These are phyloP conservation scores for Ambrosiella cleistominuta DNA, from an alignment of 2,329 filamentous ascomycete species.

Conservation along the genomic window DNA sequence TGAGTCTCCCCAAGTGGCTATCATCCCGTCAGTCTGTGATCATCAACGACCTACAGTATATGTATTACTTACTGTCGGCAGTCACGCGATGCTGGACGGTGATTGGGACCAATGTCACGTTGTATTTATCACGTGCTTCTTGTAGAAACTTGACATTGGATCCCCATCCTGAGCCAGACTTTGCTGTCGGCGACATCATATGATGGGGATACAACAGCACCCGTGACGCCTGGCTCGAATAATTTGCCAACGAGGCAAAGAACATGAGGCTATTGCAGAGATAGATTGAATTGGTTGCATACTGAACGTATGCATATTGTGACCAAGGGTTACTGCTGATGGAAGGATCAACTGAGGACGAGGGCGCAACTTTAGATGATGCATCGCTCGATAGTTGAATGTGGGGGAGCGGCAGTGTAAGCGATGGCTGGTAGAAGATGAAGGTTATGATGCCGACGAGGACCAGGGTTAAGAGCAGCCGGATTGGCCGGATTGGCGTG, in stretches of 20 bases:
- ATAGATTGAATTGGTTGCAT: constrained; percentile 29
- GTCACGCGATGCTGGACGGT: constrained; percentile 21
- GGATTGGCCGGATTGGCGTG: too few species aligned
- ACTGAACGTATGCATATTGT: constrained; percentile 30
- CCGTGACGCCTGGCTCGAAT: constrained; percentile 26
- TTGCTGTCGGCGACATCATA: constrained; percentile 19
- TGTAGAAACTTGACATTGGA: constrained; percentile 21
- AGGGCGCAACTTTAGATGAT: neutral
- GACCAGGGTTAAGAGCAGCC: too few species aligned
- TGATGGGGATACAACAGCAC: constrained; percentile 29
- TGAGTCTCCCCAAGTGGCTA: constrained; percentile 43
- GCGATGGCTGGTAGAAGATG: too few species aligned
- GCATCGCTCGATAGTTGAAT: neutral
- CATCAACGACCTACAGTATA: neutral
- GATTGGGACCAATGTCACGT: constrained; percentile 27
- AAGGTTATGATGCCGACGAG: too few species aligned
- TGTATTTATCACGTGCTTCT: constrained; percentile 27
- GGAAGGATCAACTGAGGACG: neutral
- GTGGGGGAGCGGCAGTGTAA: neutral
- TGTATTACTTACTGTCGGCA: constrained; percentile 19
- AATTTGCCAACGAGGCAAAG: constrained; percentile 26
- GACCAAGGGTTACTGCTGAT: constrained; percentile 22
- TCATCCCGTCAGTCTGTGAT: neutral
- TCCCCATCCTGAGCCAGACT: constrained; percentile 15
- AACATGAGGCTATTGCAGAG: constrained; percentile 35